Evolutionary conservation across 768 basidiomycete genomes (phyloP).

Genomic region (Lactarius pseudohatsudake): DNA sequence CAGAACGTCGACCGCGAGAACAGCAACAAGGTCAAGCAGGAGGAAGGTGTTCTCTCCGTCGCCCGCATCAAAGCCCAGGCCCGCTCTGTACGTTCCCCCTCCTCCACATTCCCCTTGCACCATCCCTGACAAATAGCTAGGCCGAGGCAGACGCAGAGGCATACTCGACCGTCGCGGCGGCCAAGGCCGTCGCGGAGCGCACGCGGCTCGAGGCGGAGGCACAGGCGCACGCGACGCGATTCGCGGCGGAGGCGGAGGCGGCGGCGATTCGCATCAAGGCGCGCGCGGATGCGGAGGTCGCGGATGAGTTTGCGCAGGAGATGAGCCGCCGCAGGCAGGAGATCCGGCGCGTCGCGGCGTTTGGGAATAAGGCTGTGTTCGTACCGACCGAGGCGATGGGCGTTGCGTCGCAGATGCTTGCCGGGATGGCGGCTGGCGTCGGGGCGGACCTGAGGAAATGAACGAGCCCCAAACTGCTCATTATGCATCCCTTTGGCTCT

Average conservation of each 20-base stretch:
- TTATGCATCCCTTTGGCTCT: not conserved
- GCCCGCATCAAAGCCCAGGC: slow-evolving; percentile 73
- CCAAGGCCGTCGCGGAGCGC: slow-evolving; percentile 68
- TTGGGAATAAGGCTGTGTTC: slow-evolving; percentile 67
- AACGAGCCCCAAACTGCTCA: not conserved
- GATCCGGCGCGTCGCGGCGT: slow-evolving; percentile 60
- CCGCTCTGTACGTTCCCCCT: slow-evolving; percentile 41
- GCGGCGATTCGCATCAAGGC: too few relatives aligned
- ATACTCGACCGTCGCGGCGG: slow-evolving; percentile 69
- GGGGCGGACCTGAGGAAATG: slow-evolving; percentile 37
- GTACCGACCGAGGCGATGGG: slow-evolving; percentile 62
- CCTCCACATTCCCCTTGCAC: too few relatives aligned
- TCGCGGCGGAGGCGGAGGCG: too few relatives aligned
- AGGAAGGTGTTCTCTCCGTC: slow-evolving; percentile 76
- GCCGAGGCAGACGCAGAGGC: slow-evolving; percentile 76
- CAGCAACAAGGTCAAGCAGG: slow-evolving; percentile 83
- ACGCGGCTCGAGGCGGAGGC: slow-evolving; percentile 69
- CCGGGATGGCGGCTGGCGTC: slow-evolving; percentile 71
- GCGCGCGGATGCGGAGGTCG: too few relatives aligned
- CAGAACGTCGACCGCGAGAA: slow-evolving; percentile 87
- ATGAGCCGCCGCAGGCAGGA: slow-evolving; percentile 73
- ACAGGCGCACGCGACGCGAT: too few relatives aligned
- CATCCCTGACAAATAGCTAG: slow-evolving; percentile 15
- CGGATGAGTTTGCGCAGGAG: too few relatives aligned
- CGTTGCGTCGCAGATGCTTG: slow-evolving; percentile 56